Base-by-base conservation (phyloP, 2,329 filamentous ascomycete genomes). In the Paecilomyces fulvus region DNA sequence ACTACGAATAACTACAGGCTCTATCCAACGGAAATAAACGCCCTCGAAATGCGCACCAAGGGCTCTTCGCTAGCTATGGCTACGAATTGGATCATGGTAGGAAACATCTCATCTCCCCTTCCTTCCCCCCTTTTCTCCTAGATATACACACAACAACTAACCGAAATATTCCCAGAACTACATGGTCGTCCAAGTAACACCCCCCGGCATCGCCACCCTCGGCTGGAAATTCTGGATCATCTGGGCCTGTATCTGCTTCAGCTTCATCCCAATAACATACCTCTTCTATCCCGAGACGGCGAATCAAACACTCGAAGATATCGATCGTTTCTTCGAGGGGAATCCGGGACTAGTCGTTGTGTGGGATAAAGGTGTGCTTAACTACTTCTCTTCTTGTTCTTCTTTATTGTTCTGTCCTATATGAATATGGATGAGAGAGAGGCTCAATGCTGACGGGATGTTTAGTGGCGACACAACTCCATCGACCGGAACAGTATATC, bases 11-110 rank as follows among this genome's bases (percentile, higher is more conserved):
- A n/a, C n/a, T n/a, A n/a, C n/a, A n/a, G 25, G 30, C 28, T 74
- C 1, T 70, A 70, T 23, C 67, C 68, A 0, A 69, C 66, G 1
- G 68, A 73, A 52, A 65, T 72, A 37, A 71, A 71, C 59, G 68
- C 69, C 2, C 63, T 71, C 11, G 63, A 63, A 3, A 70, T 70
- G 65, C 64, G 70, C 20, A 69, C 67, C 10, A 71, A 71, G 53
- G 68, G 67, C 1, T 67, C 69, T 2, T 63, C 64, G 1, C 55
- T 70, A 0, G 69, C 63, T 8, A 67, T 67, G 52, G 63, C 67
- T 1, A 69, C 67, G 8, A 70, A 71, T 55, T 65, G 64, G 64
- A 61, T 62, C n/a, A 53, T 62, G 57, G 57, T 59, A 55, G 20
- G 46, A 9, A 3, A 12, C 23, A n/a, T n/a, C n/a, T n/a, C 25